Conservation (phyloP, 2,329 filamentous ascomycete species). For the Colletotrichum godetiae region DNA sequence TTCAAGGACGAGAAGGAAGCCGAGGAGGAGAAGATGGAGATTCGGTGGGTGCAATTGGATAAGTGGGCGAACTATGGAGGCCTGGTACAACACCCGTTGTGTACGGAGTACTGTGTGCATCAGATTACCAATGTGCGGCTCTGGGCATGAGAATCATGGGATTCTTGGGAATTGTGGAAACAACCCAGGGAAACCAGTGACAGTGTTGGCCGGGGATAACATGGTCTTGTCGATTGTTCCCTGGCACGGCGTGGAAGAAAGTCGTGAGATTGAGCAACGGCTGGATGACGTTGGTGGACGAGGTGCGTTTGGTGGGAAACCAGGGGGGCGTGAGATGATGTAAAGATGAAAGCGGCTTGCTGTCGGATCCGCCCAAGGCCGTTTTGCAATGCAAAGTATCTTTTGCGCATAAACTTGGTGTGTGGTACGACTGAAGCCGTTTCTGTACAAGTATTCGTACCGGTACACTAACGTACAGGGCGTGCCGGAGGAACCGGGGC, state of each 20-base stretch:
- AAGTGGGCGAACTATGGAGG: neutral
- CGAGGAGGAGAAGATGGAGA: neutral
- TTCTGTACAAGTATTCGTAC: neutral
- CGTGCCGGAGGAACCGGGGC: constrained; percentile 14
- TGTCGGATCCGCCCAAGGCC: constrained; percentile 2
- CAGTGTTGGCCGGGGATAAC: neutral
- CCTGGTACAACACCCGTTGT: neutral
- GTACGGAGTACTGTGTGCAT: neutral
- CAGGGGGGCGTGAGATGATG: constrained; percentile 24
- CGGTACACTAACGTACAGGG: neutral
- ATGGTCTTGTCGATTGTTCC: neutral
- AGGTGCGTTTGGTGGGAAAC: constrained; percentile 7
- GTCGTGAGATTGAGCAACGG: neutral
- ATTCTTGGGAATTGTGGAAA: constrained; percentile 16
- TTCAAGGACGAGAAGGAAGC: neutral
- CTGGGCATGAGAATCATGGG: constrained; percentile 5
- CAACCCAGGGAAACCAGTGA: neutral
- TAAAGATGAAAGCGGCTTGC: neutral
- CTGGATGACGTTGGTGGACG: constrained; percentile 29
- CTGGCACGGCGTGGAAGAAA: neutral
- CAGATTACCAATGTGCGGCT: constrained; percentile 27
- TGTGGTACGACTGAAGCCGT: neutral
- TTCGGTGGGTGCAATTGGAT: neutral
- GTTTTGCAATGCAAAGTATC: neutral
- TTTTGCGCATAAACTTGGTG: neutral